Evolutionary conservation across 495 filamentous ascomycete species (phyloP).

Genomic region (Viridothelium virens): DNA sequence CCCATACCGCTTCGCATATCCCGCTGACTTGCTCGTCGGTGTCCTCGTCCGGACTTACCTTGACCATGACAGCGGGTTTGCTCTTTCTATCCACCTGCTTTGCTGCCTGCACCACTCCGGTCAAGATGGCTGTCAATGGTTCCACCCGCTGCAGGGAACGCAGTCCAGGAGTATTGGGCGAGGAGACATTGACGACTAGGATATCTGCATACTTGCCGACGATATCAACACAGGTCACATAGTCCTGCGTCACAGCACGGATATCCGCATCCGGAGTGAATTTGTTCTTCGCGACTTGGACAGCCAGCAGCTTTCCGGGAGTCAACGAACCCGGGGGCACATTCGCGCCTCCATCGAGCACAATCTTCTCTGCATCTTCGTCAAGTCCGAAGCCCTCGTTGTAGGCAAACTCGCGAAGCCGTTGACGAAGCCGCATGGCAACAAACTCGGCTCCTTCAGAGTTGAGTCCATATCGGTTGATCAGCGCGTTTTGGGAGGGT

Average conservation of each 20-base stretch:
- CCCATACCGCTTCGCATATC: slow-evolving; percentile 78
- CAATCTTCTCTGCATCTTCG: slow-evolving; percentile 55
- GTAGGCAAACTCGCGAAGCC: slow-evolving; percentile 69
- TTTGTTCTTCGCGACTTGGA: slow-evolving; percentile 99
- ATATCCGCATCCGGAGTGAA: slow-evolving; percentile 74
- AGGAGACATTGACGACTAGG: slow-evolving; percentile 92
- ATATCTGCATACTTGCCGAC: slow-evolving; percentile 86
- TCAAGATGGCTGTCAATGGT: slow-evolving; percentile 70
- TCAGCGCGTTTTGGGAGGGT: slow-evolving; percentile 68
- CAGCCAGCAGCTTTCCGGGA: slow-evolving; percentile 67
- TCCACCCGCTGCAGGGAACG: slow-evolving; percentile 73
- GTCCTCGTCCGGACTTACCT: slow-evolving; percentile 93
- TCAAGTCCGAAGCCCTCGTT: slow-evolving; percentile 55
- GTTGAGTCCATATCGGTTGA: slow-evolving; percentile 95
- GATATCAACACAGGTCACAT: slow-evolving; percentile 74
- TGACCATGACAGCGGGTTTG: slow-evolving; percentile 88
- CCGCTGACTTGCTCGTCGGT: slow-evolving; percentile 70
- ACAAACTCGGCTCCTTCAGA: slow-evolving; percentile 81
- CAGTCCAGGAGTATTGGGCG: slow-evolving; percentile 88
- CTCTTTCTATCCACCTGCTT: slow-evolving; percentile 54
- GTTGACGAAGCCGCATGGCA: slow-evolving; percentile 67
- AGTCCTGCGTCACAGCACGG: slow-evolving; percentile 73
- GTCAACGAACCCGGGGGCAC: slow-evolving; percentile 66
- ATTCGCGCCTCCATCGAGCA: slow-evolving; percentile 62
- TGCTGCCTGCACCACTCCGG: slow-evolving; percentile 73